phyloP scores from a whole-genome alignment of 2,329 filamentous ascomycete species.

The Paradendryphiella salina region DNA sequence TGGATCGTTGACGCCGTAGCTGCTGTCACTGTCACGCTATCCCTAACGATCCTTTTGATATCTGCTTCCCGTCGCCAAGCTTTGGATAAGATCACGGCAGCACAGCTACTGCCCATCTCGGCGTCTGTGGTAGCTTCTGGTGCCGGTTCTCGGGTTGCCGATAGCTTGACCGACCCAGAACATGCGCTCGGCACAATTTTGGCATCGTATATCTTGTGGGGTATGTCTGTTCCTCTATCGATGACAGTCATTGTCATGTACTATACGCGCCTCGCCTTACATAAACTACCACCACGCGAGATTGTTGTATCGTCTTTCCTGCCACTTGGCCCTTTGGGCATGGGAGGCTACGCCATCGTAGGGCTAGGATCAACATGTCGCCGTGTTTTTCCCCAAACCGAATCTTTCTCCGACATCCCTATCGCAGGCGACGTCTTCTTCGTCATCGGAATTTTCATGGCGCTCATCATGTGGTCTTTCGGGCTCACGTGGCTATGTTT shows the following conservation, averaged over 20 bases:
- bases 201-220: constrained; percentile 70
- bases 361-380: constrained; percentile 53
- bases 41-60: constrained; percentile 60
- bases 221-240: constrained; percentile 64
- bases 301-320: constrained; percentile 70
- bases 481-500: constrained; percentile 60
- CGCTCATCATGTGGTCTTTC: constrained; percentile 61
- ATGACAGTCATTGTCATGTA: constrained; percentile 68
- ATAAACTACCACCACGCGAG: constrained; percentile 67
- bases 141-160: constrained; percentile 65
- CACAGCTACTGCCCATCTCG: constrained; percentile 68
- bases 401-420: constrained; percentile 44
- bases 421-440: constrained; percentile 58
- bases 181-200: constrained; percentile 65
- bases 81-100: constrained; percentile 60
- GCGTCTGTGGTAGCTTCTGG: constrained; percentile 67
- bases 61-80: constrained; percentile 44
- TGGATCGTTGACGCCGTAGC: constrained; percentile 57
- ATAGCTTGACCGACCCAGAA: constrained; percentile 58
- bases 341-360: constrained; percentile 65
- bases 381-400: constrained; percentile 47
- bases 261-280: constrained; percentile 68
- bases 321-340: constrained; percentile 67
- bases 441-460: constrained; percentile 58
- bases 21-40: constrained; percentile 49